A percentile compares a stretch with the other conserved stretches of the same genome.
Conservation (phyloP, 2,329 filamentous ascomycete genomes). For the Ophiocordyceps australis region DNA sequence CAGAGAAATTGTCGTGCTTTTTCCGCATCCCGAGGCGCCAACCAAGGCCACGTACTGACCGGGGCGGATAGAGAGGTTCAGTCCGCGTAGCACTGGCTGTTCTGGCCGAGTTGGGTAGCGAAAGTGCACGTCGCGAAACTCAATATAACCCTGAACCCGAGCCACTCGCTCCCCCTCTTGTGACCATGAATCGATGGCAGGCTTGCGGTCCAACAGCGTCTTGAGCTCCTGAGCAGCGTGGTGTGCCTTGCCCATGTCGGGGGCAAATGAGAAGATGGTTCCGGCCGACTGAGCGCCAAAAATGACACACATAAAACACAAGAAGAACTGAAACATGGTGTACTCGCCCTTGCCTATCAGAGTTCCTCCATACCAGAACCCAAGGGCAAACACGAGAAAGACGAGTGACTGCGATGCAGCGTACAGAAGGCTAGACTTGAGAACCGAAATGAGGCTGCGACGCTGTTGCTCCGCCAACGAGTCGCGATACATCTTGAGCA, state of each 20-base stretch:
- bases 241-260: conserved; percentile 86
- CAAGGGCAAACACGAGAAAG: conserved; percentile 70
- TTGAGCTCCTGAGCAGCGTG: conserved; percentile 68
- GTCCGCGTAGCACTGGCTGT: conserved; percentile 75
- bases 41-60: conserved; percentile 81
- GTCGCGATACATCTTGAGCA: conserved; percentile 51
- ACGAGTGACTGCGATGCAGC: conserved; percentile 69
- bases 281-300: conserved; percentile 88
- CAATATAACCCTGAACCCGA: conserved; percentile 56
- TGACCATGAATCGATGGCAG: conserved; percentile 70
- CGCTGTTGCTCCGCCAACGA: conserved; percentile 50
- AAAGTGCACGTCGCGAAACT: conserved; percentile 89
- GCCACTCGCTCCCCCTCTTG: conserved; percentile 44
- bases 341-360: conserved; percentile 58
- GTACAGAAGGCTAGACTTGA: conserved; percentile 64
- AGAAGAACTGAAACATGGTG: conserved; percentile 72
- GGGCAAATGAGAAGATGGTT: conserved; percentile 73
- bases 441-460: conserved; percentile 51
- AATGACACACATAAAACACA: conserved; percentile 74
- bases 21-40: conserved; percentile 86
- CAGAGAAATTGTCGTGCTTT: conserved; percentile 81
- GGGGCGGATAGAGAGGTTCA: conserved; percentile 56
- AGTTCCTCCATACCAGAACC: conserved; percentile 82
- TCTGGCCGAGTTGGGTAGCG: conserved; percentile 82
- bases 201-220: conserved; percentile 65